These are phyloP conservation scores for Flaveria linearis DNA, from an alignment of 129 eudicot species.

Conservation along the genomic window DNA sequence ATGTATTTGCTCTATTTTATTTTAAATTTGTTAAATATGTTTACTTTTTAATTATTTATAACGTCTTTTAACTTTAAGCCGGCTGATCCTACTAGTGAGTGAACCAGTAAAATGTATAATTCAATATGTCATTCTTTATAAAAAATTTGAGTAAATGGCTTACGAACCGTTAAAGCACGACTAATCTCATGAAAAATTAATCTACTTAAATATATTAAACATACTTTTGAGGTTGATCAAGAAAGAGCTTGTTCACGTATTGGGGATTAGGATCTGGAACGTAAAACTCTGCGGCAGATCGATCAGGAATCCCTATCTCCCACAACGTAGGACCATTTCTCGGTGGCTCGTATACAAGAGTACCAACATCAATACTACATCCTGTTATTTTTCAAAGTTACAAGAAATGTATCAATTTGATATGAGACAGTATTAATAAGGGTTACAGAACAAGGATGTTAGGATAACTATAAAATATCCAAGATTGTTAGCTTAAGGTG, in stretches of 20 bases:
- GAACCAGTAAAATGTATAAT: not conserved
- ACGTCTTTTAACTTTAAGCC: too few relatives aligned
- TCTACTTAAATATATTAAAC: conserved; percentile 10
- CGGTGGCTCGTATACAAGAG: conserved; percentile 72
- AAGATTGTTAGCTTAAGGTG: not conserved
- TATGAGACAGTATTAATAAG: not conserved
- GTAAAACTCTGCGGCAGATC: conserved; percentile 84
- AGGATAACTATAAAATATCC: not conserved
- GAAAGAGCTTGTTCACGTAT: conserved; percentile 61
- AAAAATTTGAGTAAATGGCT: too few relatives aligned
- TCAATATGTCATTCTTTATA: not conserved
- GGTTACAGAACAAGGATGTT: not conserved
- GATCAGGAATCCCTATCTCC: conserved; percentile 96
- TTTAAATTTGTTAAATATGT: too few relatives aligned
- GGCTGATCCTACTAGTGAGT: too few relatives aligned
- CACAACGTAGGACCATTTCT: conserved; percentile 91
- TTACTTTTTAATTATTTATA: too few relatives aligned
- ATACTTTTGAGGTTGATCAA: conserved; percentile 79
- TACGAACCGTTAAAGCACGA: too few relatives aligned
- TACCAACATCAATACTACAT: conserved; percentile 50
- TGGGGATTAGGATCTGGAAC: conserved; percentile 76
- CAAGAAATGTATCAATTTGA: not conserved
- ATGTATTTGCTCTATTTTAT: too few relatives aligned
- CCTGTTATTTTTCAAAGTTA: conserved; percentile 42
- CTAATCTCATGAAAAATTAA: not conserved